Evolutionary conservation across 1,284 basidiomycete genomes (phyloP).

Genomic region (Trametes polyzona): DNA sequence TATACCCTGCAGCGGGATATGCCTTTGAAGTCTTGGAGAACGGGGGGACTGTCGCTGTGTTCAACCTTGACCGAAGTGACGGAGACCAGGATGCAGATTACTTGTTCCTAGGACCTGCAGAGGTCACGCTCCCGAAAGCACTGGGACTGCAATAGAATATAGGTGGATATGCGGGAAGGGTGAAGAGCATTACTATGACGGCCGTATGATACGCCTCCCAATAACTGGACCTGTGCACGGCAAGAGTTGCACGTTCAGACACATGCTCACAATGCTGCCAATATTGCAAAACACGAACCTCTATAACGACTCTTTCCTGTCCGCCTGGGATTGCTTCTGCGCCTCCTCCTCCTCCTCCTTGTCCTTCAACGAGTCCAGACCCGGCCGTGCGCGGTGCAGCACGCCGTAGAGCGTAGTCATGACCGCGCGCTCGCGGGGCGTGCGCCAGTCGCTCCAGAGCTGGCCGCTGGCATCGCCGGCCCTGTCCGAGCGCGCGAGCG

Average conservation of each 20-base stretch:
- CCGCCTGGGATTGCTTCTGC: too few species aligned
- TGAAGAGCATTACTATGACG: not conserved
- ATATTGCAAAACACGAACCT: too few species aligned
- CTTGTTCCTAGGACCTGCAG: conserved; percentile 21
- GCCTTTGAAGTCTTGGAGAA: conserved; percentile 39
- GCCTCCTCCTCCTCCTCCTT: too few species aligned
- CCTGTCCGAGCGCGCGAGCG: conserved; percentile 4
- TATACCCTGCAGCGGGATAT: conserved; percentile 52
- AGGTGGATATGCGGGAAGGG: not conserved
- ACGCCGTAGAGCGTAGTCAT: conserved; percentile 65
- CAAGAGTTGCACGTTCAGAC: too few species aligned
- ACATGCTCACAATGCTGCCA: too few species aligned
- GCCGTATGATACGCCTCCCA: conserved; percentile 11
- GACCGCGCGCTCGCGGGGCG: conserved; percentile 49
- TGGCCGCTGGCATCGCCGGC: not conserved
- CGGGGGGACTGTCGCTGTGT: conserved; percentile 58
- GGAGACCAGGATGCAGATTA: conserved; percentile 21
- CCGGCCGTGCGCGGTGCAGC: conserved; percentile 47
- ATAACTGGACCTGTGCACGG: too few species aligned
- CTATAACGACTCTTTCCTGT: too few species aligned
- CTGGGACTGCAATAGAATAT: conserved; percentile 14
- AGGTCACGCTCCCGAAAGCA: conserved; percentile 19
- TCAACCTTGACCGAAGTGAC: conserved; percentile 44
- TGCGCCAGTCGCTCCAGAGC: conserved; percentile 26
- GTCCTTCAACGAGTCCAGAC: conserved; percentile 60